Base-by-base conservation (phyloP, 2,329 filamentous ascomycete species). In the Trematosphaeria pertusa region DNA sequence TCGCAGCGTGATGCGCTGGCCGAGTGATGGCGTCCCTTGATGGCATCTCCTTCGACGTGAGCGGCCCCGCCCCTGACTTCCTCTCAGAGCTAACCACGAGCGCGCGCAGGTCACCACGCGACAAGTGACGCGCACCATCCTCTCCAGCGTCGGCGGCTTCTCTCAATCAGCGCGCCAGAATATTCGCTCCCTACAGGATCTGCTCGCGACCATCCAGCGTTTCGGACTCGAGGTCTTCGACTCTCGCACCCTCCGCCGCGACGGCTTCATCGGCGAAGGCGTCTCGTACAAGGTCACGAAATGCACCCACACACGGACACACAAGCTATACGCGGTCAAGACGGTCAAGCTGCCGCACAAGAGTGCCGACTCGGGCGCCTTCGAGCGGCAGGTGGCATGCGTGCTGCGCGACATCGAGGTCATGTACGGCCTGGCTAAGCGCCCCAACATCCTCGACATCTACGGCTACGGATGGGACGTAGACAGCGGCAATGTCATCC, bases 381-480 rank as follows among this genome's bases (percentile, higher is more conserved):
- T 51, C 32, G n/a, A 45, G 21, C 15, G 36, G 3, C 47, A 46
- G 15, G 17, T 54, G 11, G 43, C n/a, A 6, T 48, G 38, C 19
- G 43, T 51, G 4, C 20, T 54, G 28, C 24, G 37, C 15, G 50
- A 54, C 31, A 21, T 54, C 21, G 47, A 52, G 36, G 33, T 36
- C 39, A 54, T 51, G 37, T 19, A 37, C 20, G 9, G 37, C 8
- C 33, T 36, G 22, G 11, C 48, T 3, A 17, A 26, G 3, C 35
- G 21, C 21, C 4, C 26, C 9, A 45, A 52, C n/a, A 48, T 54
- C 21, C 18, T 54, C 19, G 44, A 32, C 8, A 20, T 54, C 2
- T 31, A 40, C 14, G 51, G 51, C 15, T 52, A 54, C 24, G 47
- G 51, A 17, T 54, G 51, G 51, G 22, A 44, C 15, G 21, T 41